Conservation (phyloP, 2,329 filamentous ascomycete genomes). For the Apiospora rasikravindrae region DNA sequence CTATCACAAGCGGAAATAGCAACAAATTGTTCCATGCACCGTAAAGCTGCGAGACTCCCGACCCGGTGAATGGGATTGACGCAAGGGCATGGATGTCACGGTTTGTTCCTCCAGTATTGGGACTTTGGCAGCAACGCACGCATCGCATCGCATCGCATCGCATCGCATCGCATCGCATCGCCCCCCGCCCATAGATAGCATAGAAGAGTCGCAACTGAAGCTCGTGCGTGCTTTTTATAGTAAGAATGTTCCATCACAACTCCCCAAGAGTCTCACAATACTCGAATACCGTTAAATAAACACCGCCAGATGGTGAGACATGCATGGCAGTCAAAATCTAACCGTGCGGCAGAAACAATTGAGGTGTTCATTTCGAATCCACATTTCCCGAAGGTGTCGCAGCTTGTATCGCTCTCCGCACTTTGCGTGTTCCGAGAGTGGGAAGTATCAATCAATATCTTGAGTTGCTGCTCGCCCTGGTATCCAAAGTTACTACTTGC, state of each 20-base stretch:
- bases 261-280: neutral
- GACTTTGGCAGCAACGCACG: neutral
- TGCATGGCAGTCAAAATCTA: neutral
- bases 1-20: neutral
- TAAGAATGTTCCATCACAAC: neutral
- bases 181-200: neutral
- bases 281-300: neutral
- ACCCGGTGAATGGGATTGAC: constrained; percentile 7
- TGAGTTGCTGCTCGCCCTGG: neutral
- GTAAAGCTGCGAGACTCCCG: neutral
- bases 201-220: neutral
- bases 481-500: neutral
- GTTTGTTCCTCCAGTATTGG: neutral
- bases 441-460: neutral
- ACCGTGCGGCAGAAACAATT: neutral
- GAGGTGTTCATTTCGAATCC: neutral
- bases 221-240: neutral
- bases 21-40: neutral
- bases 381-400: neutral
- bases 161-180: no score
- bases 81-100: constrained; percentile 5
- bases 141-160: no score
- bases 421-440: neutral
- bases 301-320: neutral
- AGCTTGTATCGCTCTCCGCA: neutral